A percentile compares a stretch with the other conserved stretches of the same genome.
Conservation (phyloP, 2,329 filamentous ascomycete genomes). For the Mycocentrospora acerina region DNA sequence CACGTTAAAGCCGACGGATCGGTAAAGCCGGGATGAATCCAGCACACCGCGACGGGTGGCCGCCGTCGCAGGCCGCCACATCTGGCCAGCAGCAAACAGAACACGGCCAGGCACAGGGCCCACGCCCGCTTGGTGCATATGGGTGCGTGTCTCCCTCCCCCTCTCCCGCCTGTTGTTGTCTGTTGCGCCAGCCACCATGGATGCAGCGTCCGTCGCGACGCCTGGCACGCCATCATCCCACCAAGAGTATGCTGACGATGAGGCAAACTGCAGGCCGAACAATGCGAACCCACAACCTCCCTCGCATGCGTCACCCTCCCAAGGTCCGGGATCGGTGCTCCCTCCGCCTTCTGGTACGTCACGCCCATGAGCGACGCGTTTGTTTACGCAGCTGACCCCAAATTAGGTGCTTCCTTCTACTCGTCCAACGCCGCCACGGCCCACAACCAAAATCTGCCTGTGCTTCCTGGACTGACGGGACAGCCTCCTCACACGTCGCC, state of each 20-base stretch:
- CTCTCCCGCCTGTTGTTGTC: constrained; percentile 3
- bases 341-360: constrained; percentile 44
- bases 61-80: constrained; percentile 47
- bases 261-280: constrained; percentile 24
- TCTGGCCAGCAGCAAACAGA: constrained; percentile 46
- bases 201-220: constrained; percentile 16
- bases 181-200: constrained; percentile 15
- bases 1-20: constrained; percentile 27
- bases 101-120: constrained; percentile 34
- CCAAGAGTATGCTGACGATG: constrained; percentile 19
- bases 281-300: constrained; percentile 36
- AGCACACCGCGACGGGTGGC: constrained; percentile 45
- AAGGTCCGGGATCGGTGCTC: constrained; percentile 40
- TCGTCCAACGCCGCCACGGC: constrained; percentile 38
- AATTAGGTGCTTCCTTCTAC: constrained; percentile 42
- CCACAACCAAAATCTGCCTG: constrained; percentile 48
- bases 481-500: constrained; percentile 48
- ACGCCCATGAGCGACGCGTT: constrained; percentile 8
- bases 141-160: constrained; percentile 31
- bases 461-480: constrained; percentile 46
- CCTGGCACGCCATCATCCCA: constrained; percentile 10
- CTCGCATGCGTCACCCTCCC: constrained; percentile 38
- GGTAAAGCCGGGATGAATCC: constrained; percentile 44
- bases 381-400: constrained; percentile 16
- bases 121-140: constrained; percentile 39